phyloP scores from a whole-genome alignment of 805 yeast genomes.

The Scheffersomyces ergatensis region DNA sequence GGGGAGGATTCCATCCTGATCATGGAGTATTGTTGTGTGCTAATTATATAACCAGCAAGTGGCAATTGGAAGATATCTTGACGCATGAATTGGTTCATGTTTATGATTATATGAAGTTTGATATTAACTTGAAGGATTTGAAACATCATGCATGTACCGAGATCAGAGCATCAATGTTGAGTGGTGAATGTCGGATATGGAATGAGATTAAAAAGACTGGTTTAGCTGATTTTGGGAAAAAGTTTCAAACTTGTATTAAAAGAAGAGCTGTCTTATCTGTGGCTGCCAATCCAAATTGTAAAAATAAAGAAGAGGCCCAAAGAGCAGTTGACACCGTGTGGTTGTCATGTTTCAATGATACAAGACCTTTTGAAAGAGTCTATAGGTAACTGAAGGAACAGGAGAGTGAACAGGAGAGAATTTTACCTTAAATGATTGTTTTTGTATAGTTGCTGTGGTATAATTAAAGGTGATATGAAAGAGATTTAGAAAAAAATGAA shows the following conservation, averaged over 20 bases:
- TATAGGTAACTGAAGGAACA: too few species aligned
- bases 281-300: constrained; percentile 80
- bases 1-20: constrained; percentile 94
- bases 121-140: constrained; percentile 80
- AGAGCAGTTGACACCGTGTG: constrained; percentile 83
- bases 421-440: too few species aligned
- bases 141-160: constrained; percentile 97
- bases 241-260: constrained; percentile 87
- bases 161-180: constrained; percentile 85
- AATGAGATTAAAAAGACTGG: constrained; percentile 70
- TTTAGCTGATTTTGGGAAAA: constrained; percentile 57
- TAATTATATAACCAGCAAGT: constrained; percentile 68
- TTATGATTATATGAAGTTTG: constrained; percentile 84
- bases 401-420: too few species aligned
- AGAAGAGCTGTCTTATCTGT: constrained; percentile 88
- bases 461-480: too few species aligned
- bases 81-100: constrained; percentile 94
- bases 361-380: constrained; percentile 92
- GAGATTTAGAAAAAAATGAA: too few species aligned
- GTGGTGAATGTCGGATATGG: constrained; percentile 93
- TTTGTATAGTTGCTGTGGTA: too few species aligned
- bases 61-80: constrained; percentile 86
- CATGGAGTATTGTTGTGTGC: constrained; percentile 85
- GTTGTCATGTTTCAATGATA: constrained; percentile 90
- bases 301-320: constrained; percentile 68